Evolutionary conservation across 371 early-diverging fungal species (phyloP).

Genomic region (Mucor indicus): DNA sequence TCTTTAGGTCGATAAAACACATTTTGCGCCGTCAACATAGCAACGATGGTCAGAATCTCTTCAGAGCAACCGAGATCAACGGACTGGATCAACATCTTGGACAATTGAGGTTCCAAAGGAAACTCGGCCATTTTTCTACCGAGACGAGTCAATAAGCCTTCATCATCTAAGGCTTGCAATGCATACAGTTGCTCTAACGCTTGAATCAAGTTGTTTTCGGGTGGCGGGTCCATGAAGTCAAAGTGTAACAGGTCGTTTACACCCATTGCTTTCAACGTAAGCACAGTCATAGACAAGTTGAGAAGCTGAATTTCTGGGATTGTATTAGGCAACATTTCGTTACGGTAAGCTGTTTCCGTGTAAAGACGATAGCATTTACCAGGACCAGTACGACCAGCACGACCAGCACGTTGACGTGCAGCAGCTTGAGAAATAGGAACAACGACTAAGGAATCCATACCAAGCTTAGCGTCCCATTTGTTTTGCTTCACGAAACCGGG

Average conservation of each 20-base stretch:
- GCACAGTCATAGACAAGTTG: slow-evolving; percentile 89
- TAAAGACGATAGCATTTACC: slow-evolving; percentile 97
- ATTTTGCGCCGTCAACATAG: slow-evolving; percentile 93
- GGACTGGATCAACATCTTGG: slow-evolving; percentile 91
- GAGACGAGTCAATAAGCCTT: slow-evolving; percentile 90
- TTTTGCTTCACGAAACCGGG: slow-evolving; percentile 98
- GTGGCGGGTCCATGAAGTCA: slow-evolving; percentile 98
- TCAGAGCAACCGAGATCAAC: slow-evolving; percentile 93
- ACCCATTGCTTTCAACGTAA: slow-evolving; percentile 95
- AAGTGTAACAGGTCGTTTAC: slow-evolving; percentile 94
- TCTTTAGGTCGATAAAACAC: slow-evolving; percentile 97
- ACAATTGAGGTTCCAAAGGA: slow-evolving; percentile 90
- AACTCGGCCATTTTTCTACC: slow-evolving; percentile 98
- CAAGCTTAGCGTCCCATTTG: slow-evolving; percentile 91
- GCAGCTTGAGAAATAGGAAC: slow-evolving; percentile 95
- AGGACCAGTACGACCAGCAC: slow-evolving; percentile 97
- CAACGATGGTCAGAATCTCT: slow-evolving; percentile 94
- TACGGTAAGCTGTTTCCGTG: slow-evolving; percentile 92
- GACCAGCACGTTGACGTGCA: slow-evolving; percentile 96
- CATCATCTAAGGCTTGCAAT: slow-evolving; percentile 92
- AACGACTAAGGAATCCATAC: slow-evolving; percentile 93
- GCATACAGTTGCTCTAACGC: slow-evolving; percentile 92
- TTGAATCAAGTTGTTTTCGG: slow-evolving; percentile 88
- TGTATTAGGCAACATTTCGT: slow-evolving; percentile 94
- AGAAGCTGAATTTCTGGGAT: slow-evolving; percentile 98